Base-by-base conservation (phyloP, 345 rosid genomes). In the Excoecaria cochinchinensis region DNA sequence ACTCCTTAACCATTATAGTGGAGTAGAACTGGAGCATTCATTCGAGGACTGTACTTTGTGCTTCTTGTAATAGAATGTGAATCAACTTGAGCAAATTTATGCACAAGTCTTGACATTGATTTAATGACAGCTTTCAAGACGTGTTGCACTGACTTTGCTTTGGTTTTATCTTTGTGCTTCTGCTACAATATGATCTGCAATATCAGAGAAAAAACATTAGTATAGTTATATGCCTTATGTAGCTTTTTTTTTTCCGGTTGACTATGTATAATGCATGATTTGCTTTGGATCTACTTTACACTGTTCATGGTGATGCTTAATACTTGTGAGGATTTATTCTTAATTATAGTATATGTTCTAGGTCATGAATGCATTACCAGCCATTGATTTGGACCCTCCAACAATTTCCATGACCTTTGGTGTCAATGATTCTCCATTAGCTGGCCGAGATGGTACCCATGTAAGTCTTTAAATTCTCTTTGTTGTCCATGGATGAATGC, bases 331-430 rank as follows among this genome's bases (percentile, higher is more conserved):
- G 63, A 42, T 70, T 17, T 71, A 19, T 42, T 63, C 70, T 80
- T 52, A 74, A 48, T 50, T 42, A 55, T 80, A 52, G 47, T 67
- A 22, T 25, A 69, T 82, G 76, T 82, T 36, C 51, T 78, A 93
- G 98, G 94, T 95, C 74, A 87, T 83, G 85, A 77, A 82, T 82
- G 89, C 99, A 59, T 88, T 95, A 75, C 98, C 99, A 17, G 76
- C 90, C 62, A 77, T 91, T 71, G 98, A 88, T 84, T 81, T 95
- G 87, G 99, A 95, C 69, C 99, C 99, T 56, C 99, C 98, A 74
- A 95, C 99, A 68, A 95, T 95, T 85, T 95, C 99, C 77, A 95
- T 95, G 99, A 95, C 98, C 47, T 95, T 95, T 79, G 87, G 98
- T 78, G 98, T 93, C 77, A 95, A 95, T 74, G 98, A 95, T 84